Evolutionary conservation across 352 stramenopile genomes (phyloP).

Genomic region (Globisporangium barbulae): DNA sequence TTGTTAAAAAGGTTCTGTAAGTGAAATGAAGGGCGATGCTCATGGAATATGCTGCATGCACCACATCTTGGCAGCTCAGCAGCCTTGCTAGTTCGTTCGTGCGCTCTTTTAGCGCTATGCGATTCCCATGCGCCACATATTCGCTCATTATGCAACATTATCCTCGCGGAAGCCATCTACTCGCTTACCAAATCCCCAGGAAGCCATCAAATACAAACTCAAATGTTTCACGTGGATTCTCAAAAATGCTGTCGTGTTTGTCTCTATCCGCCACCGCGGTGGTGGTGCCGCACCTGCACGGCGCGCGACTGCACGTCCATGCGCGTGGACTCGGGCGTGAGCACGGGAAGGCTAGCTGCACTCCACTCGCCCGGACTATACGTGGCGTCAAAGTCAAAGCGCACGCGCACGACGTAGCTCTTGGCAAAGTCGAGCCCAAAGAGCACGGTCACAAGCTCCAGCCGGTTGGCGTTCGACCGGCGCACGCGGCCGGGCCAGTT

Average conservation of each 20-base stretch:
- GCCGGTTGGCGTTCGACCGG: constrained; percentile 42
- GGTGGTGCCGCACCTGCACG: constrained; percentile 3
- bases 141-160: too few species aligned
- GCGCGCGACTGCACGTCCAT: neutral
- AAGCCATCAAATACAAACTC: too few species aligned
- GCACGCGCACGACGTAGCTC: constrained; percentile 69
- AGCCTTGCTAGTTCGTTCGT: too few species aligned
- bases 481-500: constrained; percentile 57
- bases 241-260: neutral
- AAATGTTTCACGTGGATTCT: neutral
- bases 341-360: constrained; percentile 35
- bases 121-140: too few species aligned
- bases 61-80: too few species aligned
- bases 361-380: constrained; percentile 64
- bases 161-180: too few species aligned
- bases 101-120: too few species aligned
- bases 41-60: too few species aligned
- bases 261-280: neutral
- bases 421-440: constrained; percentile 71
- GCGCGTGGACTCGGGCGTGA: constrained; percentile 31
- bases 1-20: too few species aligned
- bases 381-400: constrained; percentile 53
- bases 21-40: too few species aligned
- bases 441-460: constrained; percentile 59
- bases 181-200: too few species aligned